phyloP scores from a whole-genome alignment of 352 stramenopile genomes.

The Thraustochytrium striatum region DNA sequence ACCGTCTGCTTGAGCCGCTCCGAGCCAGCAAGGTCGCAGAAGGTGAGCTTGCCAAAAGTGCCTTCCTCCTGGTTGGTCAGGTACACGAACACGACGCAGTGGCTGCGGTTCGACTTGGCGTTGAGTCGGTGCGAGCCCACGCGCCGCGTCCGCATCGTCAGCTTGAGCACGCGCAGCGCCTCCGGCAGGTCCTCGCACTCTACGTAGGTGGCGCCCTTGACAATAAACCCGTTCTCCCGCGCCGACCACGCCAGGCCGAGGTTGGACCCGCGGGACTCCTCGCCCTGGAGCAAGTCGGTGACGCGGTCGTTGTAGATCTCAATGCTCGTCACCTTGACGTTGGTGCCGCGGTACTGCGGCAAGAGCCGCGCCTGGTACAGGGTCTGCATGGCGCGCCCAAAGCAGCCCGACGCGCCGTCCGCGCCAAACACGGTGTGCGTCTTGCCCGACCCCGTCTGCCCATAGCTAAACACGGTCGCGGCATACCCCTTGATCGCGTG shows the following conservation, averaged over 20 bases:
- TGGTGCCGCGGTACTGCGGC: constrained; percentile 17
- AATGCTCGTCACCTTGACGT: constrained; percentile 13
- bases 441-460: constrained; percentile 52
- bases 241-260: constrained; percentile 32
- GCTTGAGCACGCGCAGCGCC: constrained; percentile 10
- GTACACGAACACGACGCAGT: constrained; percentile 19
- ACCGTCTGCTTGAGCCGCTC: constrained; percentile 47
- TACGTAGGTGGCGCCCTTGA: constrained; percentile 11
- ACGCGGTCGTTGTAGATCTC: constrained; percentile 54
- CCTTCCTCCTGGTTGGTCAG: not conserved
- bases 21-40: constrained; percentile 51
- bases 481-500: constrained; percentile 14
- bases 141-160: constrained; percentile 31
- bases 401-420: not conserved
- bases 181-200: not conserved
- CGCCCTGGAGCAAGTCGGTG: constrained; percentile 45
- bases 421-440: constrained; percentile 48
- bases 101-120: constrained; percentile 19
- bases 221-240: constrained; percentile 47
- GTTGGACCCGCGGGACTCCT: not conserved
- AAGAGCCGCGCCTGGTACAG: constrained; percentile 39
- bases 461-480: constrained; percentile 52
- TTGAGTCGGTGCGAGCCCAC: constrained; percentile 39
- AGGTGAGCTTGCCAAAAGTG: constrained; percentile 44
- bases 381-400: constrained; percentile 20